These are phyloP conservation scores for Russula sp. DNA, from an alignment of 768 basidiomycete genomes.

Conservation along the genomic window DNA sequence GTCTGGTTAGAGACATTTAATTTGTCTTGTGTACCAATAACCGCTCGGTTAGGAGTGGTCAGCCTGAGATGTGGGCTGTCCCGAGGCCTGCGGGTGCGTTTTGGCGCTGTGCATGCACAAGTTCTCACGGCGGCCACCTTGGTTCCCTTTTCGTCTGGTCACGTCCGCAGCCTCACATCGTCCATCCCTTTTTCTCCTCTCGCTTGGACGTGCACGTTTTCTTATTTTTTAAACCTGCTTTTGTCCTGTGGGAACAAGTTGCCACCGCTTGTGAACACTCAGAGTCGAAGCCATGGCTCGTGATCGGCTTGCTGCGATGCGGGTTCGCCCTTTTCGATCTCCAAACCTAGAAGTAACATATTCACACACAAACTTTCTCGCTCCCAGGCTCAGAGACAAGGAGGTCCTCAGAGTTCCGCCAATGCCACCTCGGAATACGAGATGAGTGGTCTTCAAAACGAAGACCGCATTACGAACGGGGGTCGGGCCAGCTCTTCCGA, in stretches of 20 bases:
- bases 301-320: conserved; percentile 32
- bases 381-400: conserved; percentile 36
- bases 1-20: too few species aligned
- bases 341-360: not conserved
- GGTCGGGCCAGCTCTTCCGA: conserved; percentile 28
- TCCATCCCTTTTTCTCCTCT: not conserved
- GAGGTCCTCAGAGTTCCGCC: conserved; percentile 30
- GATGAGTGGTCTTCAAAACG: conserved; percentile 35
- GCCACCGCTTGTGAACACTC: conserved; percentile 2
- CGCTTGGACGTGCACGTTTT: not conserved
- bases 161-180: conserved; percentile 15
- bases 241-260: conserved; percentile 11
- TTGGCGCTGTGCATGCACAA: not conserved
- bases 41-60: too few species aligned
- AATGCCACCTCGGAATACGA: conserved; percentile 33
- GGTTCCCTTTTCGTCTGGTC: conserved; percentile 10
- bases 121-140: conserved; percentile 18
- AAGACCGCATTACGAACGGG: conserved; percentile 28
- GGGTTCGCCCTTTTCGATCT: conserved; percentile 23
- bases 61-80: too few species aligned
- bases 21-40: too few species aligned
- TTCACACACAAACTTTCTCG: conserved; percentile 6
- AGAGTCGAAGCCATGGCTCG: conserved; percentile 25
- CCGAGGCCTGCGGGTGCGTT: not conserved
- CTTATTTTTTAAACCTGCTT: not conserved